Conservation (phyloP, 805 yeast genomes). For the Cyberlindnera subsufficiens region DNA sequence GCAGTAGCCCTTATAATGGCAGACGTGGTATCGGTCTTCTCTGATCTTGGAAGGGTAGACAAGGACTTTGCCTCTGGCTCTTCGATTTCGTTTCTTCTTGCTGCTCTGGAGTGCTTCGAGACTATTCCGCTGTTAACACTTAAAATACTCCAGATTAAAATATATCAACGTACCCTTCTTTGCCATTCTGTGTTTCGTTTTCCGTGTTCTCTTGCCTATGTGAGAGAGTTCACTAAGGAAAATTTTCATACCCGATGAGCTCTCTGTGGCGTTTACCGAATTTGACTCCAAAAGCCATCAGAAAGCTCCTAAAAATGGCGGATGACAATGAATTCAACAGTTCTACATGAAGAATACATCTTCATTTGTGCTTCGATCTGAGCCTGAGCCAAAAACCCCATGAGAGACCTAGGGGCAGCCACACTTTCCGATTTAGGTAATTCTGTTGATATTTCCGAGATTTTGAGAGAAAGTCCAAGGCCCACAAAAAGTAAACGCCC, state of each 20-base stretch:
- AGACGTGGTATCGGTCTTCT: slow-evolving; percentile 52
- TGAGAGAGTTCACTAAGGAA: neutral
- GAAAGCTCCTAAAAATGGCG: too few species aligned
- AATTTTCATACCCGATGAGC: slow-evolving; percentile 2
- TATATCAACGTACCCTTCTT: slow-evolving; percentile 19
- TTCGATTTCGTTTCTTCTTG: slow-evolving; percentile 55
- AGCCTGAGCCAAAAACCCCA: neutral
- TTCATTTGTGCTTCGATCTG: too few species aligned
- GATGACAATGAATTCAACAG: too few species aligned
- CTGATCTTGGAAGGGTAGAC: slow-evolving; percentile 49
- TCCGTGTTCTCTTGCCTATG: neutral
- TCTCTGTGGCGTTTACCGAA: too few species aligned
- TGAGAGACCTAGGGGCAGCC: neutral
- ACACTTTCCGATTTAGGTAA: slow-evolving; percentile 5
- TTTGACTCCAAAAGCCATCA: too few species aligned
- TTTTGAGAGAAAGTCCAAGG: too few species aligned
- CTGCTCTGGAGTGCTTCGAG: slow-evolving; percentile 71
- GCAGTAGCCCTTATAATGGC: slow-evolving; percentile 63
- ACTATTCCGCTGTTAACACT: slow-evolving; percentile 23
- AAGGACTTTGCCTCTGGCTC: slow-evolving; percentile 45
- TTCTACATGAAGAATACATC: too few species aligned
- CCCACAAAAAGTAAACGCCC: too few species aligned
- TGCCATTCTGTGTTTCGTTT: slow-evolving; percentile 14
- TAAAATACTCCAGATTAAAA: neutral
- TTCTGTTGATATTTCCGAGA: slow-evolving; percentile 4